phyloP scores from a whole-genome alignment of 2,329 filamentous ascomycete species.

The Diplodia seriata region DNA sequence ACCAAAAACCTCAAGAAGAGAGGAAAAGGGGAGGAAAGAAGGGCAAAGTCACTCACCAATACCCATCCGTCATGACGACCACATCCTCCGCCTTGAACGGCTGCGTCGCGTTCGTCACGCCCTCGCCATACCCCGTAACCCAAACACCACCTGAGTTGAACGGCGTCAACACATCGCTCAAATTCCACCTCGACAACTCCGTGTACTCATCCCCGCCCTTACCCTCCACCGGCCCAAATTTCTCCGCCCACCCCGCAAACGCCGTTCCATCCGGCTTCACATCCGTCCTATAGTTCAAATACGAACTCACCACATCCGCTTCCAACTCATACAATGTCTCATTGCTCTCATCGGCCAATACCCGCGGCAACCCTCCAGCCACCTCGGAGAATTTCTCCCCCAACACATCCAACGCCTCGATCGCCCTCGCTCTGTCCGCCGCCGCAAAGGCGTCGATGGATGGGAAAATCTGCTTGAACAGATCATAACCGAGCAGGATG shows the following conservation, averaged over 20 bases:
- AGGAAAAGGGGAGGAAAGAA: neutral
- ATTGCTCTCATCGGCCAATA: constrained; percentile 39
- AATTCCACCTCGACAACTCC: constrained; percentile 62
- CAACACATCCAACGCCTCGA: constrained; percentile 55
- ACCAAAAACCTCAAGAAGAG: neutral
- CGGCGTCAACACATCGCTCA: constrained; percentile 49
- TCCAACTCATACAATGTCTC: constrained; percentile 41
- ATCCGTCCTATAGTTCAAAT: constrained; percentile 57
- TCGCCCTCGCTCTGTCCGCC: constrained; percentile 58
- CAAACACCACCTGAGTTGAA: constrained; percentile 45
- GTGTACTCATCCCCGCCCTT: constrained; percentile 64
- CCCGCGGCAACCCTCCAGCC: constrained; percentile 44
- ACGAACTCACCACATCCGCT: constrained; percentile 47
- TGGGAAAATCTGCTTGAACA: constrained; percentile 66
- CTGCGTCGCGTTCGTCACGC: constrained; percentile 46
- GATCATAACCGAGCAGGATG: constrained; percentile 65
- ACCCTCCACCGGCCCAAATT: constrained; percentile 46
- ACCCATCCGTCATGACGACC: constrained; percentile 60
- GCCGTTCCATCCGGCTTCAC: constrained; percentile 55
- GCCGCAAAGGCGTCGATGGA: constrained; percentile 58
- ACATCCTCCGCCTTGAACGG: constrained; percentile 66
- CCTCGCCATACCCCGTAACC: constrained; percentile 48
- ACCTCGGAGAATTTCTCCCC: constrained; percentile 49
- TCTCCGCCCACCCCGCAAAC: constrained; percentile 56
- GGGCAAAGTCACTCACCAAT: constrained; percentile 47